Base-by-base conservation (phyloP, 108 stramenopile species). In the Skeletonema tropicum region DNA sequence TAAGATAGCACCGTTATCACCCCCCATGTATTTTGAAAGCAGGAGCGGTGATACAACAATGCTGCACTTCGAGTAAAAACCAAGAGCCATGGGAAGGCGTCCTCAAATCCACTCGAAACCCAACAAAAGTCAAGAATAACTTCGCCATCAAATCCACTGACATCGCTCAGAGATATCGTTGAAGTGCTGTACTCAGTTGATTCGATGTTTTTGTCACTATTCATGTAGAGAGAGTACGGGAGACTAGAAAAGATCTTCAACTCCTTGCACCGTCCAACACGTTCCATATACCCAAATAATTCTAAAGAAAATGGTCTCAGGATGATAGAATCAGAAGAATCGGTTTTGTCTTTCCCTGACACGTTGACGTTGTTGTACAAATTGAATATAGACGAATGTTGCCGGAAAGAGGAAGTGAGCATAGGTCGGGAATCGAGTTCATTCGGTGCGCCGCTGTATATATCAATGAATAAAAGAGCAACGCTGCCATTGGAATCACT, bases 51-150 rank as follows among this genome's bases (percentile, higher is more conserved):
- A 59, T 86, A 88, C 17, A 91, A 69, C 21, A 88, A 57, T 31
- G 83, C 89, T 26, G 87, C 70, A 5, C 71, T 73, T 63, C 57
- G 46, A 9, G 87, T 76, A 57, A 88, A 91, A 19, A 82, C 70
- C 29, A 90, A 74, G 32, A 94, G 59, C 75, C 81, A 83, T 4
- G 93, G 90, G 73, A 83, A 89, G 6, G 81, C 76, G 60, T 91
- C 90, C 59, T 90, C 57, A 67, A 78, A 86, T 7, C 91, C 93
- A 49, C 87, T 88, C 31, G 64, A 42, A 33, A 91, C 41, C 74
- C 92, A 94, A 23, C 67, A 55, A 67, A 94, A 88, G 68, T 94
- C 93, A 59, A 88, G 36, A n/a, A 85, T 79, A 7, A 68, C 57
- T 66, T 82, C 81, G 64, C 64, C 52, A 2, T 63, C 64, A 23